Evolutionary conservation across 2,329 filamentous ascomycete genomes (phyloP).

Genomic region (Thielaviopsis punctulata): DNA sequence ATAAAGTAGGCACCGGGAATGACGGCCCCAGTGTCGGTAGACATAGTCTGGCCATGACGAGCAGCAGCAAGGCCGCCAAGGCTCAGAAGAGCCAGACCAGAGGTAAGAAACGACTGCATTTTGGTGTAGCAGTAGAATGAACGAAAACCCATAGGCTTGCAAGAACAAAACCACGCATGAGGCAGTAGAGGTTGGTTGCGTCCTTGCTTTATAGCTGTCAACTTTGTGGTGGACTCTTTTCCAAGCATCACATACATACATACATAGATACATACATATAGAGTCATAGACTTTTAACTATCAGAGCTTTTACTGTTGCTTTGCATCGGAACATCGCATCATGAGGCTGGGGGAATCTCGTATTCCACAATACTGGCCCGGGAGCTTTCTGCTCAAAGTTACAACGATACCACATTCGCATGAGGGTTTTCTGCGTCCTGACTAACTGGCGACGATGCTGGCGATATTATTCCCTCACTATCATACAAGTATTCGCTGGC

Average conservation of each 20-base stretch:
- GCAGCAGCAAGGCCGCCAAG: not conserved
- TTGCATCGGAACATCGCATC: not conserved
- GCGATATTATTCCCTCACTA: too few species aligned
- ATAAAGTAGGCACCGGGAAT: constrained; percentile 4
- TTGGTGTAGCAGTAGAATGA: not conserved
- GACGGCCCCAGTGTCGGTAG: too few species aligned
- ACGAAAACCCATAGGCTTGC: not conserved
- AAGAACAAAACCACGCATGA: too few species aligned
- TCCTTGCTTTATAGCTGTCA: too few species aligned
- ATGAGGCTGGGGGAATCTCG: not conserved
- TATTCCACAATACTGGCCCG: not conserved
- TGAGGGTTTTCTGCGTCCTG: too few species aligned
- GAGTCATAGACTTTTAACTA: too few species aligned
- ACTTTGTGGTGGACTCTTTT: too few species aligned
- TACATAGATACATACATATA: too few species aligned
- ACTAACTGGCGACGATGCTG: too few species aligned
- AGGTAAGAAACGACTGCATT: not conserved
- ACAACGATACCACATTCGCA: not conserved
- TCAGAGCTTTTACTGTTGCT: not conserved
- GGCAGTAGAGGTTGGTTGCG: too few species aligned
- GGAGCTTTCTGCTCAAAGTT: not conserved
- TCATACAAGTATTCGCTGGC: too few species aligned
- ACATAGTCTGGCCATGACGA: not conserved
- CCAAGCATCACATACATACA: too few species aligned
- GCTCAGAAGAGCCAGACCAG: not conserved